Evolutionary conservation across 352 stramenopile species (phyloP).

Genomic region (Phytophthora aleatoria): DNA sequence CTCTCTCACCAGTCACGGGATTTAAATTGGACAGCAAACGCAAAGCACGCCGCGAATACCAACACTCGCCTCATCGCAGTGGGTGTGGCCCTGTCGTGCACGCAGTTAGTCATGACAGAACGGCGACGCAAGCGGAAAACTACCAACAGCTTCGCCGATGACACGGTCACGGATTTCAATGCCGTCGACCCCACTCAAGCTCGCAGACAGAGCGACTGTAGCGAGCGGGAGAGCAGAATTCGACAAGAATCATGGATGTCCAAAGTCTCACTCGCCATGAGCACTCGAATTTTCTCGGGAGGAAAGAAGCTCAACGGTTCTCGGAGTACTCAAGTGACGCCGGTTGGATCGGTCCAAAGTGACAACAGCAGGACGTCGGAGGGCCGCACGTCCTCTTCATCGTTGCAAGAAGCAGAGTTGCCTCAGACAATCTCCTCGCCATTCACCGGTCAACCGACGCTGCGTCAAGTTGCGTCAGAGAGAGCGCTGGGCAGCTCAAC

Average conservation of each 20-base stretch:
- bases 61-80: constrained; percentile 4
- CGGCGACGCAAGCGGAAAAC: constrained; percentile 44
- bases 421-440: not conserved
- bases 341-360: constrained; percentile 25
- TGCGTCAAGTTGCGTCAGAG: constrained; percentile 20
- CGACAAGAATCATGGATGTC: constrained; percentile 70
- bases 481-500: constrained; percentile 4
- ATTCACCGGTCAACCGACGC: not conserved
- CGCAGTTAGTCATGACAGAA: constrained; percentile 38
- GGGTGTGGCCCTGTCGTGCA: constrained; percentile 9
- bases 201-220: constrained; percentile 33
- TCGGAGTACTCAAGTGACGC: constrained; percentile 69
- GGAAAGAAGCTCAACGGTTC: constrained; percentile 53
- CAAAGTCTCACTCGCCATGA: constrained; percentile 67
- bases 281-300: constrained; percentile 58
- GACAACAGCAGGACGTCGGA: constrained; percentile 12
- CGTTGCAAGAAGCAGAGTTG: constrained; percentile 7
- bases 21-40: constrained; percentile 16
- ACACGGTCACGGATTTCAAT: constrained; percentile 43
- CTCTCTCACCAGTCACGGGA: constrained; percentile 6
- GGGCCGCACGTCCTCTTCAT: constrained; percentile 16
- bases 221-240: constrained; percentile 20
- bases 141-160: constrained; percentile 30
- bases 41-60: constrained; percentile 1
- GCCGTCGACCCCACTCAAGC: constrained; percentile 22